Conservation (phyloP, 2,329 filamentous ascomycete genomes). For the Verticillium isaacii region DNA sequence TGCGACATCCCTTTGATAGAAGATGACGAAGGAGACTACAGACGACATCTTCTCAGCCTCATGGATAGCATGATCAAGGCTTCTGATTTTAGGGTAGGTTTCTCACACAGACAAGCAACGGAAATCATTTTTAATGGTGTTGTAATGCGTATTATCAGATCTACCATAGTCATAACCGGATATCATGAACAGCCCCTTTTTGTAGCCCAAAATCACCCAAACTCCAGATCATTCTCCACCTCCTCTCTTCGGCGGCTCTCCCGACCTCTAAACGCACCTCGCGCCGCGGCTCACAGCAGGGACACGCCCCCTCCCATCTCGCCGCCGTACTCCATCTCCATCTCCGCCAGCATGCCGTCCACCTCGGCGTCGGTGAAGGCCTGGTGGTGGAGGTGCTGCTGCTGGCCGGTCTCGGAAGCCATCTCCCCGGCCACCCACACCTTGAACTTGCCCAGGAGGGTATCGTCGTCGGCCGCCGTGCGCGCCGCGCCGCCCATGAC, state of each 20-base stretch:
- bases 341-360: conserved; percentile 24
- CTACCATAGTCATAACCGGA: no score
- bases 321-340: conserved; percentile 12
- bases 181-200: no score
- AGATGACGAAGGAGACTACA: no score
- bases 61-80: no score
- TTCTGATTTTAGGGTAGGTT: no score
- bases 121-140: no score
- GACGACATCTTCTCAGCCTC: no score
- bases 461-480: conserved; percentile 51
- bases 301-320: not conserved
- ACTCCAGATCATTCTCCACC: not conserved
- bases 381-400: not conserved
- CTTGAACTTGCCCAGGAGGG: conserved; percentile 51
- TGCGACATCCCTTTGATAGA: no score
- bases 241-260: not conserved
- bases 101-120: no score
- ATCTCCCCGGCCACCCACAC: conserved; percentile 18
- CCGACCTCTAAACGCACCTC: no score
- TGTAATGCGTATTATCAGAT: no score
- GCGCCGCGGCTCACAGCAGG: not conserved
- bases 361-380: conserved; percentile 24
- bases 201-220: no score
- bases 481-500: conserved; percentile 38
- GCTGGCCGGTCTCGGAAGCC: not conserved